Evolutionary conservation across 192 early-diverging fungal species (phyloP).

Genomic region (Gryganskiella cystojenkinii): DNA sequence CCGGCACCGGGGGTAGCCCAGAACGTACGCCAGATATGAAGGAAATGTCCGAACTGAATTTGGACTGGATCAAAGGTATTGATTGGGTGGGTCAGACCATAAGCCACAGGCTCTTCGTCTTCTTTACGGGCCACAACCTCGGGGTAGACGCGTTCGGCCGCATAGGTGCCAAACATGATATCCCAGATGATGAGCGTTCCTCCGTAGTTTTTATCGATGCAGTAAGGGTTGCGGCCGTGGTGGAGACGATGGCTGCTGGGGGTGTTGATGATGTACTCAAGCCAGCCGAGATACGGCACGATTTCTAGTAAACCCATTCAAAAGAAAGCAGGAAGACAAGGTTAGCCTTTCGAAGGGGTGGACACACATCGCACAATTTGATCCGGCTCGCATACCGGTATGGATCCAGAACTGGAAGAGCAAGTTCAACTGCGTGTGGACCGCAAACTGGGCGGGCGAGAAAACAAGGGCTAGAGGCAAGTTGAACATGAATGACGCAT

Average conservation of each 20-base stretch:
- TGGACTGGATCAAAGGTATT: conserved; percentile 67
- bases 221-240: conserved; percentile 71
- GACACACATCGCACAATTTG: not conserved
- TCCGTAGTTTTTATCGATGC: conserved; percentile 73
- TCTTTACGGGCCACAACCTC: conserved; percentile 39
- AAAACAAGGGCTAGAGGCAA: conserved; percentile 62
- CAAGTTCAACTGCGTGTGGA: conserved; percentile 64
- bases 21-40: conserved; percentile 56
- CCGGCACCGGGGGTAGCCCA: conserved; percentile 51
- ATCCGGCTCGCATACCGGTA: conserved; percentile 9
- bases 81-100: conserved; percentile 68
- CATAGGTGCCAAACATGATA: conserved; percentile 69
- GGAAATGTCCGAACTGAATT: conserved; percentile 65
- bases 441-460: conserved; percentile 64
- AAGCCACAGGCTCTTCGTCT: conserved; percentile 62
- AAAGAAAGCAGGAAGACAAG: not conserved
- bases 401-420: conserved; percentile 64
- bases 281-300: conserved; percentile 60
- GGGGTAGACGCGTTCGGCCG: conserved; percentile 54
- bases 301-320: conserved; percentile 55
- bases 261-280: conserved; percentile 73
- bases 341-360: not conserved
- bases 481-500: conserved; percentile 65
- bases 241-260: conserved; percentile 70
- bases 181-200: conserved; percentile 74